Evolutionary conservation across 2,329 filamentous ascomycete genomes (phyloP), one percentile per base, ranked within the genome.

Genomic region (Phialemoniopsis sp.): DNA sequence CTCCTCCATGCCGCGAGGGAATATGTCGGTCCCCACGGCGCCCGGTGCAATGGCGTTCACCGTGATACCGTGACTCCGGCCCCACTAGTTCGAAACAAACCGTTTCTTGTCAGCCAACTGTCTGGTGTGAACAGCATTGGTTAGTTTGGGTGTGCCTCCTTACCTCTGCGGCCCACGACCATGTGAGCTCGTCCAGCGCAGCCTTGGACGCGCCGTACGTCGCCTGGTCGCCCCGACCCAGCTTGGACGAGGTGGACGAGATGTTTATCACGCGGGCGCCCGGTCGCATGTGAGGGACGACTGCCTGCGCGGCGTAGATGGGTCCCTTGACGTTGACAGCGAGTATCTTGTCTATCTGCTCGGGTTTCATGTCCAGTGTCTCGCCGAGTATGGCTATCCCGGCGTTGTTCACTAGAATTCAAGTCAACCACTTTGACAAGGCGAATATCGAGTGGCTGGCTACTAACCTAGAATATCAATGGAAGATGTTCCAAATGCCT

Each of bases 31-130:
- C 1, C 31, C 36, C 1, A 62, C 58, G 1, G 62, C 60, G 0
- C 67, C 67, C 0, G 66, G 67, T 1, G 58, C 59, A 8, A 70
- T 47, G 2, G 64, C 60, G 36, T 70, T 71, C 30, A 70, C 57
- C 0, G 66, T 70, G 38, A 71, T 64, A 13, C 66, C 64, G 31
- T 55, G 54, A 15, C 53, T 57, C 0, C 49, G 46, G 2, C 64
- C 64, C n/a, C n/a, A n/a, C n/a, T n/a, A n/a, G n/a, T n/a, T n/a
- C n/a, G n/a, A n/a, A n/a, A n/a, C n/a, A n/a, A n/a, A n/a, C n/a
- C n/a, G n/a, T n/a, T 26, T 26, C 21, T 10, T 26, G 21, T 10
- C 21, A 26, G 6, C 10, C 21, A 26, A 26, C 6, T 26, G 21
- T 26, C 21, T 10, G 6, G 21, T 6, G 6, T n/a, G n/a, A n/a